These are phyloP conservation scores for Hypoxylon lenormandii DNA, from an alignment of 495 filamentous ascomycete genomes.

Conservation along the genomic window DNA sequence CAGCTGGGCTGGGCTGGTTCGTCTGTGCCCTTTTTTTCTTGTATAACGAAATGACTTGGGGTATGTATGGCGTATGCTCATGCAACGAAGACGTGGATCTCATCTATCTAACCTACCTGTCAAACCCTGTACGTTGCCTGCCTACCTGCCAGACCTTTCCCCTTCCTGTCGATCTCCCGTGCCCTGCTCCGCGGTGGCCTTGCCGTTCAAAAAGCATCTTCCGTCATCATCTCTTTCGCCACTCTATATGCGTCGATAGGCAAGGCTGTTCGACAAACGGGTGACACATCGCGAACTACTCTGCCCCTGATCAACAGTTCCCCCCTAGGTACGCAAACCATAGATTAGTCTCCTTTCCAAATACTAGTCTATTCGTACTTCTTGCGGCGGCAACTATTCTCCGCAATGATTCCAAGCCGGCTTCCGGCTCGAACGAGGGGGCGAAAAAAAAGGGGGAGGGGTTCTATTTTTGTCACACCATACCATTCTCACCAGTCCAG, in stretches of 20 bases:
- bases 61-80: slow-evolving; percentile 21
- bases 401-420: neutral
- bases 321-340: neutral
- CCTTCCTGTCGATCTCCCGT: slow-evolving; percentile 41
- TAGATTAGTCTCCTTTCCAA: too few relatives aligned
- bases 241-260: neutral
- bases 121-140: neutral
- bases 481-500: slow-evolving; percentile 28
- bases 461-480: slow-evolving; percentile 35
- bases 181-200: slow-evolving; percentile 10
- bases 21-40: neutral
- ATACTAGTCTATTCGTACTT: neutral
- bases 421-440: slow-evolving; percentile 15
- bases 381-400: slow-evolving; percentile 3
- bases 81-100: slow-evolving; percentile 10
- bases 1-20: neutral
- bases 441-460: neutral
- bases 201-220: slow-evolving; percentile 22
- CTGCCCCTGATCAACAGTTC: slow-evolving; percentile 37
- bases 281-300: slow-evolving; percentile 16
- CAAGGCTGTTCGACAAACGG: neutral
- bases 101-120: too few relatives aligned
- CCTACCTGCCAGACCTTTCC: slow-evolving; percentile 12
- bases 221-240: slow-evolving; percentile 19
- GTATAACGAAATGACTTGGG: neutral